These are phyloP conservation scores for Wickerhamiella azyma DNA, from an alignment of 805 yeast genomes.

Conservation along the genomic window DNA sequence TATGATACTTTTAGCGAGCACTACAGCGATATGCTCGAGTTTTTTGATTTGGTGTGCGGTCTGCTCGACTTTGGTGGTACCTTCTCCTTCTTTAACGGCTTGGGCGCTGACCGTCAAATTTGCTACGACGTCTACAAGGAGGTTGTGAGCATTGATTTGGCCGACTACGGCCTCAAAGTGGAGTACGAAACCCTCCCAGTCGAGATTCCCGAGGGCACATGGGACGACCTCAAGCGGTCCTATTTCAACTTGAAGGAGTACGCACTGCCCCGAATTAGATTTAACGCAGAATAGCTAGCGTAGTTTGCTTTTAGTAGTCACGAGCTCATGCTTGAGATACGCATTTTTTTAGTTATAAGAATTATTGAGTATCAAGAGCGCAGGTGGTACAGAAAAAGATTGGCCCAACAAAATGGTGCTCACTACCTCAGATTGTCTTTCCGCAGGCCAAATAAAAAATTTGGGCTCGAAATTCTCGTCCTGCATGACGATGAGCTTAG, in stretches of 20 bases:
- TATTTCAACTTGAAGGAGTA: constrained; percentile 26
- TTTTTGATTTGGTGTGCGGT: constrained; percentile 73
- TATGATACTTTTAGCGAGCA: constrained; percentile 92
- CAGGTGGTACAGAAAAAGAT: too few relatives aligned
- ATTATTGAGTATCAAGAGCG: too few relatives aligned
- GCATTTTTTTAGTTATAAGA: too few relatives aligned
- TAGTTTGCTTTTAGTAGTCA: too few relatives aligned
- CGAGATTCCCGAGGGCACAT: constrained; percentile 26
- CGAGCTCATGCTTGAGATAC: too few relatives aligned
- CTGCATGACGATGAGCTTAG: too few relatives aligned
- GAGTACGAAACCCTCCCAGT: constrained; percentile 31
- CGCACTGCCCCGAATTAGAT: constrained; percentile 22
- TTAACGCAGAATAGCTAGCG: constrained; percentile 6
- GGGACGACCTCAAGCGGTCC: constrained; percentile 24
- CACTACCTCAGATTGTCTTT: too few relatives aligned
- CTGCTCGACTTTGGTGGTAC: constrained; percentile 68
- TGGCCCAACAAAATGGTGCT: too few relatives aligned
- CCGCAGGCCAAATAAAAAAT: too few relatives aligned
- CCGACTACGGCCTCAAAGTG: constrained; percentile 62
- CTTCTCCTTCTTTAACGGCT: constrained; percentile 85
- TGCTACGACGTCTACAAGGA: constrained; percentile 74
- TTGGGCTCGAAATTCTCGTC: too few relatives aligned
- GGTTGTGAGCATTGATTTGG: constrained; percentile 66
- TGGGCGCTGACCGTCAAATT: constrained; percentile 65
- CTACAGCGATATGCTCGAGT: constrained; percentile 73